Evolutionary conservation across 2,329 filamentous ascomycete species (phyloP).

Genomic region (Beauveria rudraprayagi): DNA sequence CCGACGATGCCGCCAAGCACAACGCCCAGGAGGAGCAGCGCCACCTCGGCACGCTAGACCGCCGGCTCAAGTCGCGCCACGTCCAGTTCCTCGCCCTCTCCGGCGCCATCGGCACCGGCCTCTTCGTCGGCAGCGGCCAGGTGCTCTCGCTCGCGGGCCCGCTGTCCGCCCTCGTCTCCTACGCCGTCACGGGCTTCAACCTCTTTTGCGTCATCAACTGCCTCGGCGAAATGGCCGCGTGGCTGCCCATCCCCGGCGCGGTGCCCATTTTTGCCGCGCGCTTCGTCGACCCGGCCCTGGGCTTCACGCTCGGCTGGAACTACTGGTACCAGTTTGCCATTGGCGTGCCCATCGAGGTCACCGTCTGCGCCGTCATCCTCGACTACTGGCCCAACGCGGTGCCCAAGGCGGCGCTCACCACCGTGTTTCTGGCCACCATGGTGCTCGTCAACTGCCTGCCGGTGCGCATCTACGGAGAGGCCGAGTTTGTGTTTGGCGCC

Average conservation of each 20-base stretch:
- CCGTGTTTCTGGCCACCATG: slow-evolving; percentile 29
- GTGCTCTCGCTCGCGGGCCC: slow-evolving; percentile 35
- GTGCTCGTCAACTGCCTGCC: slow-evolving; percentile 31
- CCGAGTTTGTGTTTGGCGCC: slow-evolving; percentile 41
- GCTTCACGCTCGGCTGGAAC: slow-evolving; percentile 43
- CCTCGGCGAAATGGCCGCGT: slow-evolving; percentile 53
- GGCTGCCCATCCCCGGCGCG: slow-evolving; percentile 50
- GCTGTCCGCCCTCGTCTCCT: slow-evolving; percentile 33
- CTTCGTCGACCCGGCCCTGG: slow-evolving; percentile 39
- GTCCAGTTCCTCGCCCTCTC: slow-evolving; percentile 35
- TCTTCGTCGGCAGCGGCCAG: slow-evolving; percentile 37
- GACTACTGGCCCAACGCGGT: slow-evolving; percentile 32
- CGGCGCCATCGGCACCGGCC: slow-evolving; percentile 35
- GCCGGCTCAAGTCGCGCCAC: slow-evolving; percentile 32
- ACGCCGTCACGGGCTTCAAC: slow-evolving; percentile 36
- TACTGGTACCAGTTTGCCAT: slow-evolving; percentile 45
- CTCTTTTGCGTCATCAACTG: slow-evolving; percentile 40
- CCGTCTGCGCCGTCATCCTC: slow-evolving; percentile 37
- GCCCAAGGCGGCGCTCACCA: slow-evolving; percentile 25
- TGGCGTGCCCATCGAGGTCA: slow-evolving; percentile 40
- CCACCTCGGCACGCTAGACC: slow-evolving; percentile 28
- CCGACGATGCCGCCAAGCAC: slow-evolving; percentile 4
- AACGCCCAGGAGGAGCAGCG: slow-evolving; percentile 18
- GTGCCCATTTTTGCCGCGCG: slow-evolving; percentile 41
- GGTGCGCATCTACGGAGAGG: slow-evolving; percentile 42